Evolutionary conservation across 1,139 yeast genomes (phyloP).

Genomic region (Torulaspora pretoriensis): DNA sequence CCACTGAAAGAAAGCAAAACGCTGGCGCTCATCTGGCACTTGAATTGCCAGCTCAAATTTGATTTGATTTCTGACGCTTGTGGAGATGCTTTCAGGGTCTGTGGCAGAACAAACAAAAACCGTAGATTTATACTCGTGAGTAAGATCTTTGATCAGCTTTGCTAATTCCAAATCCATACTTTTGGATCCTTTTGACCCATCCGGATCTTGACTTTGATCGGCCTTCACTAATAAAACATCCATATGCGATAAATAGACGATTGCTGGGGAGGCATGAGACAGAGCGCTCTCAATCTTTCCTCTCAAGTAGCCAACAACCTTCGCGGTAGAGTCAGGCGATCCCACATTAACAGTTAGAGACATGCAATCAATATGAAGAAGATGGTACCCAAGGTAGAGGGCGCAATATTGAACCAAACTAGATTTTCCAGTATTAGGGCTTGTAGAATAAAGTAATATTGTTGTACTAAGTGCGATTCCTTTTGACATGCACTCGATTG

Average conservation of each 20-base stretch:
- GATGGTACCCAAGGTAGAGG: constrained; percentile 59
- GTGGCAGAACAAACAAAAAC: constrained; percentile 67
- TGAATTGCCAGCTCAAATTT: constrained; percentile 73
- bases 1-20: constrained; percentile 58
- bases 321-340: constrained; percentile 67
- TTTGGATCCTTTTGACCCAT: constrained; percentile 38
- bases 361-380: constrained; percentile 67
- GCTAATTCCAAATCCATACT: constrained; percentile 57
- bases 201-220: constrained; percentile 58
- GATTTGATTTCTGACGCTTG: constrained; percentile 59
- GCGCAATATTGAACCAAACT: constrained; percentile 56
- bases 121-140: constrained; percentile 40
- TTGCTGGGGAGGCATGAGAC: constrained; percentile 38
- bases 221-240: constrained; percentile 67
- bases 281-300: constrained; percentile 69
- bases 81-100: constrained; percentile 68
- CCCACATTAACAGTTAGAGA: constrained; percentile 45
- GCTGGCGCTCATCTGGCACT: constrained; percentile 76
- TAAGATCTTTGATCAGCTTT: constrained; percentile 55
- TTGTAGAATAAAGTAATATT: constrained; percentile 61
- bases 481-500: constrained; percentile 38
- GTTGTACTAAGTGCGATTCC: constrained; percentile 50
- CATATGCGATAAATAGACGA: constrained; percentile 65
- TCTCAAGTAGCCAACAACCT: constrained; percentile 69
- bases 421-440: constrained; percentile 77